Conservation (phyloP, 345 rosid genomes). For the Brassica nigra region DNA sequence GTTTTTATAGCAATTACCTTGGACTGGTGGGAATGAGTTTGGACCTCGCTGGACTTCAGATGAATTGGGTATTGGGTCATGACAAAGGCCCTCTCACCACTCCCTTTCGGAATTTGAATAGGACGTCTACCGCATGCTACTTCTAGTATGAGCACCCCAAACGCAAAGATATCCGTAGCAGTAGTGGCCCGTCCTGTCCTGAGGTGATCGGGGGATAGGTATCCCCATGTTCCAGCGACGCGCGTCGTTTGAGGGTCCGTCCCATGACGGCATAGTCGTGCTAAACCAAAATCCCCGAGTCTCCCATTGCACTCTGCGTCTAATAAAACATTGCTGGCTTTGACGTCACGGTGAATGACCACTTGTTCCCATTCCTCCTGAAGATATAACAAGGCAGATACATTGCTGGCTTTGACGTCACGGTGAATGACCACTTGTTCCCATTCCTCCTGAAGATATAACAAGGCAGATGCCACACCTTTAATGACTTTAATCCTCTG, state of each 20-base stretch:
- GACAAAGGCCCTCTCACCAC: background rate
- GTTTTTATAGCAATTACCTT: no score
- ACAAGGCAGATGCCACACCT: conserved; percentile 77
- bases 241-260: conserved; percentile 69
- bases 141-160: background rate
- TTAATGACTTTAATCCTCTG: conserved; percentile 72
- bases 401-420: conserved; percentile 86
- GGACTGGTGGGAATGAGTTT: no score
- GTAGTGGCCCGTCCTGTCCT: background rate
- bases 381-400: no score
- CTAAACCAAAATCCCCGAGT: conserved; percentile 71
- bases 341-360: conserved; percentile 83
- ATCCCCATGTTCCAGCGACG: conserved; percentile 62
- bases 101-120: background rate
- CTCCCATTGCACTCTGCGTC: conserved; percentile 68
- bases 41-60: no score
- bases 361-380: conserved; percentile 92
- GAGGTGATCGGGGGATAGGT: background rate
- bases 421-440: conserved; percentile 84
- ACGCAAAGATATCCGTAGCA: background rate
- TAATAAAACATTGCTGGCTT: conserved; percentile 80
- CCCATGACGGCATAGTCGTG: conserved; percentile 70
- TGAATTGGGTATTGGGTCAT: no score
- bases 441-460: conserved; percentile 88
- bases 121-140: background rate